phyloP scores from a whole-genome alignment of 2,329 filamentous ascomycete species.

The Acephala macrosclerotiorum region DNA sequence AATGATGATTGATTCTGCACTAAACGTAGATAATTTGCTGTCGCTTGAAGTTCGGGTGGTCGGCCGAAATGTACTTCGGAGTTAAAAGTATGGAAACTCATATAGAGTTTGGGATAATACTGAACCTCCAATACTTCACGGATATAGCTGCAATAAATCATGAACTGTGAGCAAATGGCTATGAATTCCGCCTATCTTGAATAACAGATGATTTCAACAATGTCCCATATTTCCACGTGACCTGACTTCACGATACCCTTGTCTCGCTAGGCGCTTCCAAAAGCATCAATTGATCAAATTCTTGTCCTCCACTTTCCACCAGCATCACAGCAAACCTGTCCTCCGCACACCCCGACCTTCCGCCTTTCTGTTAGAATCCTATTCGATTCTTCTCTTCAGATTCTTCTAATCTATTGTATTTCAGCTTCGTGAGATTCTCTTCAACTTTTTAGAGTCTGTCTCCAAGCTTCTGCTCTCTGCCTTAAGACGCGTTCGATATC shows the following conservation, averaged over 20 bases:
- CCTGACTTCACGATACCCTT: conserved; percentile 6
- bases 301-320: conserved; percentile 9
- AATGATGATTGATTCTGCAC: no score
- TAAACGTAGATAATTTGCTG: no score
- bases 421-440: conserved; percentile 28
- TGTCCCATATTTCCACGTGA: neutral
- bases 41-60: no score
- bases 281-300: conserved; percentile 4
- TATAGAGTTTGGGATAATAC: no score
- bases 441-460: conserved; percentile 28
- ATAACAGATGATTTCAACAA: no score
- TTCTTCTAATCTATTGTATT: conserved; percentile 41
- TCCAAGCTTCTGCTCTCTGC: conserved; percentile 24
- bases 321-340: conserved; percentile 6
- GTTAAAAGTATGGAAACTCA: no score
- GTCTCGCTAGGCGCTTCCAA: neutral
- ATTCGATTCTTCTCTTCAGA: conserved; percentile 34
- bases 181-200: no score
- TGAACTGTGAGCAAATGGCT: no score
- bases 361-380: conserved; percentile 32
- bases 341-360: neutral
- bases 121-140: no score
- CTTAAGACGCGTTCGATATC: conserved; percentile 40
- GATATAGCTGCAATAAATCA: no score
- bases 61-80: no score